These are phyloP conservation scores for Cenchrus americanus DNA, from an alignment of 176 grass and related monocot species.

Conservation along the genomic window DNA sequence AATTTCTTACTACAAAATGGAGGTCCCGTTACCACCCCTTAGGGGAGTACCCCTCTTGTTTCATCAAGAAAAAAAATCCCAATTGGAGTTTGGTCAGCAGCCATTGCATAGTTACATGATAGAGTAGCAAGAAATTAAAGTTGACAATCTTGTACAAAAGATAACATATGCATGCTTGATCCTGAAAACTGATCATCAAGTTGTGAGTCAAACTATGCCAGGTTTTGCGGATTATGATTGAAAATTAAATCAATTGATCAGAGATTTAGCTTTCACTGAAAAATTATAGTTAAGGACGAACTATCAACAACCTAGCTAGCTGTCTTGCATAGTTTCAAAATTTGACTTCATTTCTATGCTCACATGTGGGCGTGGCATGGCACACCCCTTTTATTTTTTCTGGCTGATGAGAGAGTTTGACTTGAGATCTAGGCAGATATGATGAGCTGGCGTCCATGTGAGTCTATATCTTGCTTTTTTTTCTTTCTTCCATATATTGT, in stretches of 20 bases:
- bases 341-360: neutral
- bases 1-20: too few species aligned
- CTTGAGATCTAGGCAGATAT: conserved; percentile 1
- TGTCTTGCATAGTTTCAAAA: neutral
- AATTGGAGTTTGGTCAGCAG: too few species aligned
- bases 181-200: too few species aligned
- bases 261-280: neutral
- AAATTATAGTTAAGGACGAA: neutral
- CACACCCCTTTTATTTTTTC: neutral
- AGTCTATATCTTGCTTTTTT: neutral
- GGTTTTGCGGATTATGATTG: neutral
- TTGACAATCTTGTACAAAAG: too few species aligned
- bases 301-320: neutral
- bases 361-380: neutral
- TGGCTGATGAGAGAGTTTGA: conserved; percentile 9
- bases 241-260: neutral
- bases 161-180: too few species aligned
- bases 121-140: too few species aligned
- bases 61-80: too few species aligned
- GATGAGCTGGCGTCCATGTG: conserved; percentile 22
- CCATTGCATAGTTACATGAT: too few species aligned
- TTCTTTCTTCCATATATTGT: neutral
- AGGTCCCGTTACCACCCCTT: too few species aligned
- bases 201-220: too few species aligned
- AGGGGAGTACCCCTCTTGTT: too few species aligned